A percentile compares a stretch with the other conserved stretches of the same genome.
Conservation (phyloP, 352 stramenopile genomes). For the Bremia lactucae region DNA sequence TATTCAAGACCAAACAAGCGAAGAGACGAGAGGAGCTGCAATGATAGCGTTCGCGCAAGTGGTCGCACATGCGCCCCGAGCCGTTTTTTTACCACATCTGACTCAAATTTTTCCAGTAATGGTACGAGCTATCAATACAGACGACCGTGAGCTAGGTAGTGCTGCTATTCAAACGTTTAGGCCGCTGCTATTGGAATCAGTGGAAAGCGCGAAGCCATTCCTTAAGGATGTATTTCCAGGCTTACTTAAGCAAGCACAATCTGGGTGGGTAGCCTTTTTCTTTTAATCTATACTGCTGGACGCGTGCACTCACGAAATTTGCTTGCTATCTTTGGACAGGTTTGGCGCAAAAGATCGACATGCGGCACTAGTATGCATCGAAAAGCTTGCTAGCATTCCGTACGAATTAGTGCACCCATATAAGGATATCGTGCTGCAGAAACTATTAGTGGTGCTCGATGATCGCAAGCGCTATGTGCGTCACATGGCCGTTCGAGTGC, state of each 20-base stretch:
- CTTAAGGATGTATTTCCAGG: conserved; percentile 78
- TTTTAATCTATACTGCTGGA: background rate
- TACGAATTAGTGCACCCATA: conserved; percentile 85
- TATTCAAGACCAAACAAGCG: conserved; percentile 32
- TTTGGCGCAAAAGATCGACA: conserved; percentile 51
- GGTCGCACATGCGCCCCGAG: conserved; percentile 71
- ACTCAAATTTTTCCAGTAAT: conserved; percentile 76
- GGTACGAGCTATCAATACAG: conserved; percentile 71
- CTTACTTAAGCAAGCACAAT: conserved; percentile 72
- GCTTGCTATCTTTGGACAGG: conserved; percentile 16
- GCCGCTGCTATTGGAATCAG: conserved; percentile 57
- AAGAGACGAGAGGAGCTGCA: conserved; percentile 41
- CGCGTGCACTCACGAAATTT: no score
- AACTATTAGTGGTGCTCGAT: conserved; percentile 68
- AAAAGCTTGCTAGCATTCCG: conserved; percentile 65
- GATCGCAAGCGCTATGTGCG: conserved; percentile 84
- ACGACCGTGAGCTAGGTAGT: conserved; percentile 57
- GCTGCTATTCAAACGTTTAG: conserved; percentile 76
- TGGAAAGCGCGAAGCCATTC: conserved; percentile 75
- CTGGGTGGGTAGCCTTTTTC: conserved; percentile 32
- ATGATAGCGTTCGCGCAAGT: conserved; percentile 72
- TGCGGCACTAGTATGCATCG: conserved; percentile 66
- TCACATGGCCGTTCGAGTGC: conserved; percentile 77
- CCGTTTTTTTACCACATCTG: conserved; percentile 64
- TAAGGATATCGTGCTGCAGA: conserved; percentile 71